Conservation (phyloP, 768 basidiomycete genomes). For the Rhizopogon vulgaris region DNA sequence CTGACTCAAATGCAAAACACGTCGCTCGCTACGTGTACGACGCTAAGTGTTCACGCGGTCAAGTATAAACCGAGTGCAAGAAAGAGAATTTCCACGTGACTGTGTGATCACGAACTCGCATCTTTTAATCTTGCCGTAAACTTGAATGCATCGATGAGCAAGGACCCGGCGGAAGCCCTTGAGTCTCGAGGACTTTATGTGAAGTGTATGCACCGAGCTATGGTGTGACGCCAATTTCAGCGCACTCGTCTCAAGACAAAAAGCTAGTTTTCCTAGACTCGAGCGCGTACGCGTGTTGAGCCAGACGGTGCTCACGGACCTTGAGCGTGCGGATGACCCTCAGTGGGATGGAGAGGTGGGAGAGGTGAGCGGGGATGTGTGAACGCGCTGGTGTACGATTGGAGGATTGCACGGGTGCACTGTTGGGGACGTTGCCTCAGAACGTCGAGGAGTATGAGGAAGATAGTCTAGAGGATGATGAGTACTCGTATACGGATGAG, state of each 20-base stretch:
- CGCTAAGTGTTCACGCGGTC: too few species aligned
- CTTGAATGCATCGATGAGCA: too few species aligned
- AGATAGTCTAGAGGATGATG: conserved; percentile 12
- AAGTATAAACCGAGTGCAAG: too few species aligned
- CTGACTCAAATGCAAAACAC: too few species aligned
- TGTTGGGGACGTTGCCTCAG: conserved; percentile 41
- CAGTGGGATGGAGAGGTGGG: conserved; percentile 49
- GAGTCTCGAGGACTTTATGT: too few species aligned
- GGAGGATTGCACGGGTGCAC: conserved; percentile 71
- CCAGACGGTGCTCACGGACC: conserved; percentile 44
- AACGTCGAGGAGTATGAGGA: conserved; percentile 26
- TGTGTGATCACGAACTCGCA: too few species aligned
- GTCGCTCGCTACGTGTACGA: too few species aligned
- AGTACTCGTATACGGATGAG: conserved; percentile 28
- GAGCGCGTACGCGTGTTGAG: conserved; percentile 55
- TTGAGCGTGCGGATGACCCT: conserved; percentile 52
- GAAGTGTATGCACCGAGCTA: too few species aligned
- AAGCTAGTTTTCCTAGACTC: conserved; percentile 54
- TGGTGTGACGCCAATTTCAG: conserved; percentile 63
- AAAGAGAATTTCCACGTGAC: too few species aligned
- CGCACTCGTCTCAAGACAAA: conserved; percentile 31
- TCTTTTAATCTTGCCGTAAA: too few species aligned
- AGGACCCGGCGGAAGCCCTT: too few species aligned
- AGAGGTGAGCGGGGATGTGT: conserved; percentile 61
- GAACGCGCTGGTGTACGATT: conserved; percentile 45